Evolutionary conservation across 148 eudicot genomes (phyloP), one percentile per base, ranked within the genome.

Genomic region (Hydrangea macrophylla): DNA sequence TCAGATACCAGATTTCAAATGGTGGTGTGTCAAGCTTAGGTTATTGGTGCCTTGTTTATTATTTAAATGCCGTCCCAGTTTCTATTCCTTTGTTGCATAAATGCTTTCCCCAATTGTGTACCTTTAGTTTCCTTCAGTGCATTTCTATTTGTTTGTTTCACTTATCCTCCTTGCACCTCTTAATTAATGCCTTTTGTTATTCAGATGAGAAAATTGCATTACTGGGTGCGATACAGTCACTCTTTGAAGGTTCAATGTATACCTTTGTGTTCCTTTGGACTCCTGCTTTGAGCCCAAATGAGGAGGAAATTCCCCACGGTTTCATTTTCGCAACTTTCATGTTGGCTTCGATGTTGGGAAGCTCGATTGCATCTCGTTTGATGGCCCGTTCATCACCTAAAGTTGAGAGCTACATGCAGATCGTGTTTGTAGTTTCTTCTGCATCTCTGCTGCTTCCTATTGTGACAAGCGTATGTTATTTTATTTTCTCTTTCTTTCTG

Each of bases 221-320:
- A 74, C 77, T 93, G 68, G 98, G 96, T 62, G 98, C 98, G 55
- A 93, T 93, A 71, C 98, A 93, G 75, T 93, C 98, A 20, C 81
- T 93, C 26, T 93, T 93, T 78, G 98, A 93, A 83, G 98, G 96
- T 79, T 93, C 98, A 26, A 90, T 90, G 98, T 90, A 93, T 57
- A 93, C 98, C 30, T 93, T 90, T 78, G 98, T 93, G 70, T 93
- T 93, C 80, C 90, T 90, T 10, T 93, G 96, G 98, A 93, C 98
- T 44, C 98, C 96, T 74, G 98, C 96, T 69, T 78, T 93, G 79
- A 93, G 98, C 65, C 96, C 98, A 44, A 86, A 93, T 70, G 94
- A 90, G 2, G 98, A 93, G 78, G 90, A 90, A 13, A 88, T 93
- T 78, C 96, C 98, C 55, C 98, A 93, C 70, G 98, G 96, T 65